Evolutionary conservation across 805 yeast species (phyloP).

Genomic region (Spathaspora sp.): DNA sequence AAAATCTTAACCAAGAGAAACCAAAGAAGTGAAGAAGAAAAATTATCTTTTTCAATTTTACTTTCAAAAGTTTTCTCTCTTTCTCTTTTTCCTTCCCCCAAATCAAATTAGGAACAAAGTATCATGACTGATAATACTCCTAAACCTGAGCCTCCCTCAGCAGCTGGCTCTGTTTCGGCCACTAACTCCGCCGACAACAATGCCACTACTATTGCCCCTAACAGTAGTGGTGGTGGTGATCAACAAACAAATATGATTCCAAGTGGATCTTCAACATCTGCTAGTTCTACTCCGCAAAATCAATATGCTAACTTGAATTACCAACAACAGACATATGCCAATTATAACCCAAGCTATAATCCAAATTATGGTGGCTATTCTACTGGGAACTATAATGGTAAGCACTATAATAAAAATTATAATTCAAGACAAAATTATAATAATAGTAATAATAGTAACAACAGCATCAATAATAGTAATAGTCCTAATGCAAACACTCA

Average conservation of each 20-base stretch:
- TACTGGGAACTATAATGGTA: slow-evolving; percentile 5
- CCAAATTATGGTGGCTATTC: slow-evolving; percentile 1
- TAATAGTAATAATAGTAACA: slow-evolving; percentile 1
- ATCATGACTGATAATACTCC: slow-evolving; percentile 15
- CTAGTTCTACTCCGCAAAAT: slow-evolving; percentile 3
- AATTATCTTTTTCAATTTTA: too few relatives aligned
- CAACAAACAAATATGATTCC: slow-evolving; percentile 3
- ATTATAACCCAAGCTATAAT: neutral
- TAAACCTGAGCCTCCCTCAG: slow-evolving; percentile 8
- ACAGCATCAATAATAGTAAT: slow-evolving; percentile 3
- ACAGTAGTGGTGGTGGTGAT: neutral
- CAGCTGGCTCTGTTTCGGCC: slow-evolving; percentile 2
- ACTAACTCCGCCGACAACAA: neutral
- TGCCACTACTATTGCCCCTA: slow-evolving; percentile 1
- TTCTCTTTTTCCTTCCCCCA: slow-evolving; percentile 1
- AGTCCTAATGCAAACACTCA: neutral
- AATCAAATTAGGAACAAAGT: neutral
- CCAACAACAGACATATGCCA: slow-evolving; percentile 4
- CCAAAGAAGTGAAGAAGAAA: neutral
- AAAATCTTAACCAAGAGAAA: neutral
- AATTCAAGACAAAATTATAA: slow-evolving; percentile 6
- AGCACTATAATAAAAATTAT: slow-evolving; percentile 2
- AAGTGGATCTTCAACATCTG: neutral
- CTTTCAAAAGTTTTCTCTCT: neutral
- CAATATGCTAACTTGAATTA: slow-evolving; percentile 11